phyloP scores from a whole-genome alignment of 2,329 filamentous ascomycete genomes.

The Fusarium nodosum region DNA sequence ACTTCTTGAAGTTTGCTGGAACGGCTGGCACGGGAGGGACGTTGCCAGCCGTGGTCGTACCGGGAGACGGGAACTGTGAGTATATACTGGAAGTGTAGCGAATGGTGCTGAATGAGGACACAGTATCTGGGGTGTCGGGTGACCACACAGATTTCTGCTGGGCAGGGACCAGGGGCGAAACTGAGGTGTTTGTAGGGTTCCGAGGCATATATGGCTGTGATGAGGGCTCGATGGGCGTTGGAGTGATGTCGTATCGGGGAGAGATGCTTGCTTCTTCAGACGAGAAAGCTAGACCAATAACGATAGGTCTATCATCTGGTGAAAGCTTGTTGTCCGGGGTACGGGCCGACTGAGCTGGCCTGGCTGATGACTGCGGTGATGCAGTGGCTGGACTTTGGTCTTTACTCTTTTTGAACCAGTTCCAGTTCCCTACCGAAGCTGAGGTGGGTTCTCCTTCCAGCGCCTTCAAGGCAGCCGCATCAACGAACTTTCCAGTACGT shows the following conservation, averaged over 20 bases:
- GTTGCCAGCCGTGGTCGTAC: constrained; percentile 49
- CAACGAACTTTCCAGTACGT: constrained; percentile 64
- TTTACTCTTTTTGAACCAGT: constrained; percentile 65
- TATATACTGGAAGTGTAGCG: constrained; percentile 71
- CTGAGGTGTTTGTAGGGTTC: constrained; percentile 15
- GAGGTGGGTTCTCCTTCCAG: constrained; percentile 69
- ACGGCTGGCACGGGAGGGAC: constrained; percentile 73
- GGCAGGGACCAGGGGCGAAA: constrained; percentile 41
- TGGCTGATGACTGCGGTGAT: constrained; percentile 46
- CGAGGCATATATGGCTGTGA: constrained; percentile 16
- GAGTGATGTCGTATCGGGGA: constrained; percentile 61
- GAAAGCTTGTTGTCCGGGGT: constrained; percentile 66
- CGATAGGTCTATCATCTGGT: constrained; percentile 77
- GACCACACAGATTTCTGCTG: constrained; percentile 70
- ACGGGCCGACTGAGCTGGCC: constrained; percentile 45
- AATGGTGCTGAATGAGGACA: constrained; percentile 57
- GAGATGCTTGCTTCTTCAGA: constrained; percentile 56
- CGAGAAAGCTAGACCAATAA: constrained; percentile 78
- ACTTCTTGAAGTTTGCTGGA: constrained; percentile 60
- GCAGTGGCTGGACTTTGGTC: constrained; percentile 49
- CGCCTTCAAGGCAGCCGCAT: constrained; percentile 70
- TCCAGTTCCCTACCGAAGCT: constrained; percentile 69
- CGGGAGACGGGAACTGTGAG: constrained; percentile 65
- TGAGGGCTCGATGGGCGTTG: constrained; percentile 48
- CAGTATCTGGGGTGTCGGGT: constrained; percentile 69